phyloP scores from a whole-genome alignment of 192 early-diverging fungal species.

The Entrophospora sp. region DNA sequence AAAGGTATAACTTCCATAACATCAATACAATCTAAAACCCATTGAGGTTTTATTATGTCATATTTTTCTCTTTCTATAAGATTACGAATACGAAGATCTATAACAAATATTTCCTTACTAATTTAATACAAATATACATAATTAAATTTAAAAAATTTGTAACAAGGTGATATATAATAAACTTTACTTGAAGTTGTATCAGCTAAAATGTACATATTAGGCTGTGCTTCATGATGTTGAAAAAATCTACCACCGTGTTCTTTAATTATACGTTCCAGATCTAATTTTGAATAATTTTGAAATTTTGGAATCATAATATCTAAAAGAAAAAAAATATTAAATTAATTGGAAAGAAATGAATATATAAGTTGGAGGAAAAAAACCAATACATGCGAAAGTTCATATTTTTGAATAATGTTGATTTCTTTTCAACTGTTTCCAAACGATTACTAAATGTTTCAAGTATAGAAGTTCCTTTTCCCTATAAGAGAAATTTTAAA shows the following conservation, averaged over 20 bases:
- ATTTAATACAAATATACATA: too few species aligned
- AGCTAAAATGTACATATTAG: neutral
- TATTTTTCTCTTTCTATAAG: slow-evolving; percentile 37
- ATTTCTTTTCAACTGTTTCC: slow-evolving; percentile 27
- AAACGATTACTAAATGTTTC: neutral
- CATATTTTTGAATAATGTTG: slow-evolving; percentile 50
- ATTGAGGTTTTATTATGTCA: slow-evolving; percentile 57
- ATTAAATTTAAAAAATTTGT: too few species aligned
- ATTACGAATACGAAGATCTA: slow-evolving; percentile 47
- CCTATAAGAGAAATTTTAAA: neutral
- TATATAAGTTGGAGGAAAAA: neutral
- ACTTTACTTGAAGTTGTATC: slow-evolving; percentile 8
- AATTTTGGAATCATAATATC: slow-evolving; percentile 12
- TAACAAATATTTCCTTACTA: too few species aligned
- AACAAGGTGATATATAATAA: neutral
- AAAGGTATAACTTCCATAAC: slow-evolving; percentile 42
- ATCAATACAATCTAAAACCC: slow-evolving; percentile 56
- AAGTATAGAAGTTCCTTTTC: neutral
- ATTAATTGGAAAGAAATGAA: too few species aligned
- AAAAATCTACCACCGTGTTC: slow-evolving; percentile 54
- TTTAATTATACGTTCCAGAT: slow-evolving; percentile 51
- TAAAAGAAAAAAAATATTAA: neutral
- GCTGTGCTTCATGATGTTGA: slow-evolving; percentile 26
- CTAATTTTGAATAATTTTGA: slow-evolving; percentile 34
- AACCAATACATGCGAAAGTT: slow-evolving; percentile 43